Base-by-base conservation (phyloP, 192 early-diverging fungal genomes). In the Coemansia sp. region DNA sequence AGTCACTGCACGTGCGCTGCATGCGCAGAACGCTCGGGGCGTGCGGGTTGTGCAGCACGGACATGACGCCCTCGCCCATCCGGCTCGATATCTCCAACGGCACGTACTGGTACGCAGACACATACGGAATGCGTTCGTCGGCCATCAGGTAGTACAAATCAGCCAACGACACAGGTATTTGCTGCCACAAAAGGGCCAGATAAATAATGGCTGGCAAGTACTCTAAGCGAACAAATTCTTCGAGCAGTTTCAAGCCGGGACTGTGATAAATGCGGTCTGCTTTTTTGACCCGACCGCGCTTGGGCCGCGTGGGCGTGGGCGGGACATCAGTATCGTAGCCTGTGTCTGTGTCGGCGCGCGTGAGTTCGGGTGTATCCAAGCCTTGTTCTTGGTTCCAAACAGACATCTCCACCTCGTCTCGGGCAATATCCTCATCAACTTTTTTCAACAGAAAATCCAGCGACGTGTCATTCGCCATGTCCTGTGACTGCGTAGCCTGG, bases 371-470 rank as follows among this genome's bases (percentile, higher is more conserved):
- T 8, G 32, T 32, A 32, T 32, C 32, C 26, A 27, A 27, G 39
- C 39, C 41, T n/a, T 43, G 41, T 41, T 53, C 38, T 18, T 60
- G 61, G n/a, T 71, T 62, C 65, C 68, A 62, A 38, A 48, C 62
- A 14, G 52, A n/a, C 57, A 80, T 65, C 38, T 80, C 78, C 37
- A 57, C 47, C 50, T 68, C 64, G 50, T 80, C 78, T 29, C 62
- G n/a, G 16, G 62, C 71, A 38, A 80, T 74, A 39, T 80, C 78
- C 12, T 70, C 78, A 18, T 80, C 77, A 8, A 80, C 53, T 48
- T 52, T 61, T 47, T 59, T 55, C 10, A 80, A 53, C 48, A 80
- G 43, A 45, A 64, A 60, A 18, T 74, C 68, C 16, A 80, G 56
- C 26, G 78, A 80, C 43, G 66, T 61, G 37, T 80, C 69, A 0